Percentiles rank a stretch among this genome's conserved stretches.
Evolutionary conservation across 345 rosid species (phyloP).

Genomic region (Kandelia obovata): DNA sequence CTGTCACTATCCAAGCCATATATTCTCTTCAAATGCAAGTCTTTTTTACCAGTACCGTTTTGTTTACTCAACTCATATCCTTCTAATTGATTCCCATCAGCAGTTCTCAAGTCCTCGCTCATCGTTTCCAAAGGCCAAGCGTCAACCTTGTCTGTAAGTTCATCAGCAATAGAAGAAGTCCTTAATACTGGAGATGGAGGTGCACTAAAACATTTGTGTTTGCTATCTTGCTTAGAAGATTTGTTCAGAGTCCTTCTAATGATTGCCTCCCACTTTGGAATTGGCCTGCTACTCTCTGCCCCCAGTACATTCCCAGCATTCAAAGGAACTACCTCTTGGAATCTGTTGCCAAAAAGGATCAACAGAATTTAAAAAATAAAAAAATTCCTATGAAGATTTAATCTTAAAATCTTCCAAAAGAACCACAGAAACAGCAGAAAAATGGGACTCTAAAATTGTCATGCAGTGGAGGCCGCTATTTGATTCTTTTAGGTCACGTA

Average conservation of each 20-base stretch:
- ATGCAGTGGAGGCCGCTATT: too few relatives aligned
- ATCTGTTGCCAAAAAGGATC: conserved; percentile 35
- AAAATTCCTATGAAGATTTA: neutral
- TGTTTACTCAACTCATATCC: conserved; percentile 24
- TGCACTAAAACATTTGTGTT: conserved; percentile 68
- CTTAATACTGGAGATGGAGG: conserved; percentile 86
- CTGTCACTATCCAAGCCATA: conserved; percentile 37
- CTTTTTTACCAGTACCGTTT: conserved; percentile 25
- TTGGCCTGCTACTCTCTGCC: conserved; percentile 84
- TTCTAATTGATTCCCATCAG: conserved; percentile 22
- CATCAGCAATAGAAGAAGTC: conserved; percentile 69
- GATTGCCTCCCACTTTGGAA: conserved; percentile 86
- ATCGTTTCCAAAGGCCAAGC: conserved; percentile 43
- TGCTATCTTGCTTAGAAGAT: conserved; percentile 46
- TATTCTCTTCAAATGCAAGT: conserved; percentile 40
- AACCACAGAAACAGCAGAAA: neutral
- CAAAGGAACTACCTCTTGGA: conserved; percentile 98
- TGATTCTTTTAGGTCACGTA: too few relatives aligned
- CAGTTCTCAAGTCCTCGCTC: conserved; percentile 29
- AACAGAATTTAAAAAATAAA: neutral
- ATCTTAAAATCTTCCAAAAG: neutral
- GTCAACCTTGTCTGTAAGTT: conserved; percentile 47
- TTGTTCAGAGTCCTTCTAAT: conserved; percentile 83
- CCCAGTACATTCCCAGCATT: conserved; percentile 94
- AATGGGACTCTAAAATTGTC: neutral